phyloP scores from a whole-genome alignment of 2,329 filamentous ascomycete species.

The Talaromyces piceae region DNA sequence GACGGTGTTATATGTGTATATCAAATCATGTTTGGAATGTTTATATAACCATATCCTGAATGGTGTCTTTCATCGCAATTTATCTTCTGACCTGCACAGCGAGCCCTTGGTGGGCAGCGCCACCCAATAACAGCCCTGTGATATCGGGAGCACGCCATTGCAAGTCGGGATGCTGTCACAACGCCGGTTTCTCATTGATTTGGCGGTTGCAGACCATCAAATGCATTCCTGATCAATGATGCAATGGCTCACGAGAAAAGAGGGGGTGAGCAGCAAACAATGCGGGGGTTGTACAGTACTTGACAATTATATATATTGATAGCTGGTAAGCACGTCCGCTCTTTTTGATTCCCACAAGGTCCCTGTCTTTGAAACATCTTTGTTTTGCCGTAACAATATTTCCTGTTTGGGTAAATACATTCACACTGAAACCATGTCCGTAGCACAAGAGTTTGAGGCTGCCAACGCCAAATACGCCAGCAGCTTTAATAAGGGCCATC shows the following conservation, averaged over 20 bases:
- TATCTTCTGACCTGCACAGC: neutral
- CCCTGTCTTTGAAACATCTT: neutral
- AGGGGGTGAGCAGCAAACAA: neutral
- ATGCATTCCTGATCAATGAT: neutral
- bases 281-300: neutral
- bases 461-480: constrained; percentile 53
- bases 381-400: neutral
- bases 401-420: neutral
- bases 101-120: no score
- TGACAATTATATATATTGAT: neutral
- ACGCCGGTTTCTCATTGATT: neutral
- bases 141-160: neutral
- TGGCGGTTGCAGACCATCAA: neutral
- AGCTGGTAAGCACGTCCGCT: neutral
- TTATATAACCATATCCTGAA: no score
- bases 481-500: constrained; percentile 57
- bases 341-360: neutral
- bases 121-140: neutral
- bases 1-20: no score
- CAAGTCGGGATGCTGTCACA: neutral
- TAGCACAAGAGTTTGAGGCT: constrained; percentile 44
- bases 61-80: neutral
- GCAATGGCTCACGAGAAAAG: neutral
- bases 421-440: constrained; percentile 17
- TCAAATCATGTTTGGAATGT: no score